Conservation (phyloP, 495 filamentous ascomycete species). For the Echria macrotheca region DNA sequence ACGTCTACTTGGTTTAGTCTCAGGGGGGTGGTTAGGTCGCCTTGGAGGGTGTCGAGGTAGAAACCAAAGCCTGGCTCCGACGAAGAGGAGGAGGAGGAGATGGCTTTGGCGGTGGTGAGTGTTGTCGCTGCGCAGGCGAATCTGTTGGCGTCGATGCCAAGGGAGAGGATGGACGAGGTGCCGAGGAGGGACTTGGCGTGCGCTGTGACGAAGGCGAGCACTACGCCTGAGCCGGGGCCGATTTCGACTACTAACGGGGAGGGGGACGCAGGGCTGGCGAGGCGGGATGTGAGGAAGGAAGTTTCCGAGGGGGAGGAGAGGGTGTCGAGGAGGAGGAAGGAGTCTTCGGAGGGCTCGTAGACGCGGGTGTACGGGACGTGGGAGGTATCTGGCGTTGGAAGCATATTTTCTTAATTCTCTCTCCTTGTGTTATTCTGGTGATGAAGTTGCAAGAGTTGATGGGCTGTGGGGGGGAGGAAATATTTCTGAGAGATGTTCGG, state of each 20-base stretch:
- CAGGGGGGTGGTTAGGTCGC: conserved; percentile 60
- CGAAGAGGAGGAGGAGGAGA: conserved; percentile 17
- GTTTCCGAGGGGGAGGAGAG: conserved; percentile 69
- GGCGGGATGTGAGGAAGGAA: conserved; percentile 61
- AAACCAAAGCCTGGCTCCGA: too few species aligned
- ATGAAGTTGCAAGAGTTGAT: too few species aligned
- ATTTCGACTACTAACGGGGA: conserved; percentile 66
- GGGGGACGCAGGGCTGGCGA: conserved; percentile 45
- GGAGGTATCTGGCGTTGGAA: conserved; percentile 86
- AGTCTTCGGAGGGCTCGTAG: conserved; percentile 94
- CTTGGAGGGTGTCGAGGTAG: conserved; percentile 58
- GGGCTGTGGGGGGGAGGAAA: too few species aligned
- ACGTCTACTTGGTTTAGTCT: conserved; percentile 61
- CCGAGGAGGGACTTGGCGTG: conserved; percentile 70
- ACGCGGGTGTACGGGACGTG: conserved; percentile 81
- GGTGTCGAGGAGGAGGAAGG: conserved; percentile 89
- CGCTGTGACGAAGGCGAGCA: conserved; percentile 78
- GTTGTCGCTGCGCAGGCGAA: conserved; percentile 68
- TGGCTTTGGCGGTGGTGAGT: conserved; percentile 56
- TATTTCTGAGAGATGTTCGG: conserved; percentile 1
- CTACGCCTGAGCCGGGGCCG: conserved; percentile 84
- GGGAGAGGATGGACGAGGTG: conserved; percentile 58
- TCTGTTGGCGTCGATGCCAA: conserved; percentile 76
- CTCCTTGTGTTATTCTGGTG: too few species aligned
- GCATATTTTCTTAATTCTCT: conserved; percentile 46